Base-by-base conservation (phyloP, 1,284 basidiomycete genomes). In the Marasmius fiardii region DNA sequence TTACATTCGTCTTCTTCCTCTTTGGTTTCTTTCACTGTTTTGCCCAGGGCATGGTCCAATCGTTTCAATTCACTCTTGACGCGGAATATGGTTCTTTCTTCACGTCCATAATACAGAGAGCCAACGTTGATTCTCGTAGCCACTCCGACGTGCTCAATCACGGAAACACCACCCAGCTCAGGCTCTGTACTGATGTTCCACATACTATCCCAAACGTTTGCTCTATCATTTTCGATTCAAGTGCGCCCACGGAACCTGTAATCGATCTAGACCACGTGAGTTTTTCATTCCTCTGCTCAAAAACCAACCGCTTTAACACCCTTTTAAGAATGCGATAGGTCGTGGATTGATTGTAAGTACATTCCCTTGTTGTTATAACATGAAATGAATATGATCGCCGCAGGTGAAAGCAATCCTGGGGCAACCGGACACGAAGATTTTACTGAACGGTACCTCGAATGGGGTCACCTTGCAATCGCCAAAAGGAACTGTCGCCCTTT, bases 131-230 rank as follows among this genome's bases (percentile, higher is more conserved):
- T 1, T 26, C 63, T 1, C 54, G 61, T 3, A 73, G 77, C 47
- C 68, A 81, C 23, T 72, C 76, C 1, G 75, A 71, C 57, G 66
- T 78, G 16, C 68, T 70, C 26, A 70, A 73, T 0, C 54, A 65
- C 0, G 61, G 64, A 12, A 68, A 65, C 6, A 52, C 70, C 18
- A 70, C 72, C 21, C 66, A 65, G 28, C 66, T 83, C 48, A 67
- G 68, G 44, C 69, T 83, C 55, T 85, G 82, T 65, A 64, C 71
- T 37, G 68, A 77, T 41, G 69, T 81, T n/a, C 80, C 81, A 0
- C 61, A 68, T 50, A 52, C 47, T n/a, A 20, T 23, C 7, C n/a
- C 16, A 12, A n/a, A 2, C 16, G 51, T 45, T 23, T 62, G 60
- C 34, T 31, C 20, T 2, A 16, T 65, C 33, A 61, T 76, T 28